phyloP scores from a whole-genome alignment of 2,329 filamentous ascomycete species.

The Akanthomyces uredinophilus region DNA sequence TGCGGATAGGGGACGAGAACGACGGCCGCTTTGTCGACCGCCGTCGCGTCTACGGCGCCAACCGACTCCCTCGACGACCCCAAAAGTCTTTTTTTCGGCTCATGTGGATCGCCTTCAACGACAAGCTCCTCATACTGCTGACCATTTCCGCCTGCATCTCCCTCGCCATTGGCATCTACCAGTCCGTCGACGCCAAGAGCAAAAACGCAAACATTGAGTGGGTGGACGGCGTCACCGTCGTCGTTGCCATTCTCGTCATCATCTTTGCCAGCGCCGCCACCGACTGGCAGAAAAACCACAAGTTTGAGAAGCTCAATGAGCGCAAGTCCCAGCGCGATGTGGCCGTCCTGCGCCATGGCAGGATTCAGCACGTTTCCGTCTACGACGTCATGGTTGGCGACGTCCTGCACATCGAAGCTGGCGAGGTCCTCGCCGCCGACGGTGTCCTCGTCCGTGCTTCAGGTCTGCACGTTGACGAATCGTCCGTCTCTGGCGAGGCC shows the following conservation, averaged over 20 bases:
- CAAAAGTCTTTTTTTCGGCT: constrained; percentile 64
- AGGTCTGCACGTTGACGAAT: constrained; percentile 61
- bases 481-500: constrained; percentile 58
- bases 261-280: constrained; percentile 73
- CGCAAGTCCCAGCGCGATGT: constrained; percentile 73
- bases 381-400: constrained; percentile 70
- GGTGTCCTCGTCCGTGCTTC: constrained; percentile 63
- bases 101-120: constrained; percentile 73
- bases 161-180: constrained; percentile 68
- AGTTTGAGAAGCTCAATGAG: constrained; percentile 74
- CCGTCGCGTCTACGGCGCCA: constrained; percentile 64
- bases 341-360: constrained; percentile 72
- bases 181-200: constrained; percentile 54
- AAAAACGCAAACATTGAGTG: constrained; percentile 60
- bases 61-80: constrained; percentile 52
- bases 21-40: constrained; percentile 45
- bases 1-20: constrained; percentile 25
- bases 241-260: constrained; percentile 70
- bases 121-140: constrained; percentile 70
- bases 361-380: constrained; percentile 62
- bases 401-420: constrained; percentile 66
- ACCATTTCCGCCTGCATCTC: constrained; percentile 69
- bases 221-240: constrained; percentile 78
- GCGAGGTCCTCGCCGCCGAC: constrained; percentile 67
- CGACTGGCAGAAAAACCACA: constrained; percentile 76